A percentile compares a stretch with the other conserved stretches of the same genome.
Evolutionary conservation across 176 grass and related monocot genomes (phyloP).

Genomic region (Oryza meridionalis): DNA sequence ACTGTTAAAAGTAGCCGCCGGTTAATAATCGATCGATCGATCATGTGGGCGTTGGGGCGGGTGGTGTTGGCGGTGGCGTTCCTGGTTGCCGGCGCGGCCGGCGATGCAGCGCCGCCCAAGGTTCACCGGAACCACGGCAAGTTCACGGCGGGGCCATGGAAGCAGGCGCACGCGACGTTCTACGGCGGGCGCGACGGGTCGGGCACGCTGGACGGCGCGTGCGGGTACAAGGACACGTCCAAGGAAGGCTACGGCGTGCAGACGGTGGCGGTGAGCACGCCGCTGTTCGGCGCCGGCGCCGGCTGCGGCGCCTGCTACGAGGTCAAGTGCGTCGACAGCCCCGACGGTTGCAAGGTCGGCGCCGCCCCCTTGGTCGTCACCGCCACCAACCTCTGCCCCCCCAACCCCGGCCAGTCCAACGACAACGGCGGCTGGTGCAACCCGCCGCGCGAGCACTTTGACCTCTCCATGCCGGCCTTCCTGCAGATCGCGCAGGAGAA

Average conservation of each 20-base stretch:
- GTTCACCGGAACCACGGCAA: slow-evolving; percentile 63
- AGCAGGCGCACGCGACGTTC: slow-evolving; percentile 70
- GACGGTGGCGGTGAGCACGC: slow-evolving; percentile 77
- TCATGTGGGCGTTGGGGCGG: slow-evolving; percentile 15
- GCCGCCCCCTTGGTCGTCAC: slow-evolving; percentile 47
- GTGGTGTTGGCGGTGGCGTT: not conserved
- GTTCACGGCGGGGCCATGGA: slow-evolving; percentile 53
- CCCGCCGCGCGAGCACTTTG: slow-evolving; percentile 74
- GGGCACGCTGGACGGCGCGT: slow-evolving; percentile 55
- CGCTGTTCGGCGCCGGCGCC: slow-evolving; percentile 56
- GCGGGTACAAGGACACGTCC: slow-evolving; percentile 73
- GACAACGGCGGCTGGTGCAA: slow-evolving; percentile 78
- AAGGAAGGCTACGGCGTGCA: slow-evolving; percentile 76
- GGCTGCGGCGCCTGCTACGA: slow-evolving; percentile 83
- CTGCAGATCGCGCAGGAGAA: slow-evolving; percentile 73
- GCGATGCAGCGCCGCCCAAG: not conserved
- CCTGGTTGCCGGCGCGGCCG: not conserved
- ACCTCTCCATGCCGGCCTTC: slow-evolving; percentile 72
- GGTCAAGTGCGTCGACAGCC: slow-evolving; percentile 67
- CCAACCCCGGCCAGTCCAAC: slow-evolving; percentile 34
- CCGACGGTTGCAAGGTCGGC: slow-evolving; percentile 53
- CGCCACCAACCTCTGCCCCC: slow-evolving; percentile 67
- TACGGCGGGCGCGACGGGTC: slow-evolving; percentile 72
- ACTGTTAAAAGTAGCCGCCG: not conserved
- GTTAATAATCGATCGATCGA: not conserved